Evolutionary conservation across 1,284 basidiomycete genomes (phyloP), one percentile per base, ranked within the genome.

Genomic region (Ceraceosorus guamensis): DNA sequence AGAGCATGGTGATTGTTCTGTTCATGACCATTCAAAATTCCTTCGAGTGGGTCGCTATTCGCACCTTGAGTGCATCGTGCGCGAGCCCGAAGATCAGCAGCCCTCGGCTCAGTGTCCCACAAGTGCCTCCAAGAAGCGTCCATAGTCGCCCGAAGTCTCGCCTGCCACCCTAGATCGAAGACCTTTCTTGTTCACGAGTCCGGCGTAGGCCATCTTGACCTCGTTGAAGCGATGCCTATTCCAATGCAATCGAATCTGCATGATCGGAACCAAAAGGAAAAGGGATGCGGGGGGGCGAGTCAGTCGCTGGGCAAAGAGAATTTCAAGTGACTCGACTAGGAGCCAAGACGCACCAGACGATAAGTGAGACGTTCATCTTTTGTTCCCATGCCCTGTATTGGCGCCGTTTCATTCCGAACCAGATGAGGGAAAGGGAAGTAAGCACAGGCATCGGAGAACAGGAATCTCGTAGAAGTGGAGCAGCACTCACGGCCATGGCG

Each of bases 171-270:
- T 59, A 43, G 61, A 57, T 57, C 57, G 58, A 31, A 72, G 62
- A 14, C 68, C 70, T 53, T 63, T 64, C 54, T 70, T 72, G 55
- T 63, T 62, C 56, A 68, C 63, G 51, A 65, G 66, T 46, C 56
- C 59, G n/a, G 65, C 62, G 53, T 74, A 77, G 11, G 68, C 70
- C 8, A 60, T 59, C 59, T 76, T 75, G 62, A 76, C 50, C 39
- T 69, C 62, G 33, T 68, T 66, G 41, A 73, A 71, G 1, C 71
- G 54, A 0, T 50, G 52, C 46, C 63, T 52, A 54, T 77, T 67
- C 75, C 75, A 77, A 59, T 71, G 67, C 6, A 67, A 53, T 5
- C 75, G 59, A 5, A 41, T 41, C 39, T 41, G 39, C 11, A 24
- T 24, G 24, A 24, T 24, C 24, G 3, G 3, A 24, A 24, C 24